Conservation (phyloP, 345 rosid species). For the Eucalyptus erythrocorys region DNA sequence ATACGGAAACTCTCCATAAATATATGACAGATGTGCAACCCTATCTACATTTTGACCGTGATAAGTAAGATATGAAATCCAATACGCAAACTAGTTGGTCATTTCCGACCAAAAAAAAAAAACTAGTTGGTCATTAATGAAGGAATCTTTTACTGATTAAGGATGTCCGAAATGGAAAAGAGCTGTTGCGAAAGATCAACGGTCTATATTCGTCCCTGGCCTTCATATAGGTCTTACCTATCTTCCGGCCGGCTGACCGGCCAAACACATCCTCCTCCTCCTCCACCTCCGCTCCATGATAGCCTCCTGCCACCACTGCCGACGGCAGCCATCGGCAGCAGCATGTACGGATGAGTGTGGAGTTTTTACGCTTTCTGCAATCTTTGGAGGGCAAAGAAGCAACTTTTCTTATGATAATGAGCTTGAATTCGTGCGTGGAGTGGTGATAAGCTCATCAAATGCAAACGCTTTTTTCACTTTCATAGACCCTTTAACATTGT, state of each 20-base stretch:
- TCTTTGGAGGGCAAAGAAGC: background rate
- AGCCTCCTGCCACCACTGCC: background rate
- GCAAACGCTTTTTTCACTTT: background rate
- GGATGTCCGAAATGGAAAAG: background rate
- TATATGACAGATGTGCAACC: background rate
- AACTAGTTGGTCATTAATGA: background rate
- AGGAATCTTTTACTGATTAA: background rate
- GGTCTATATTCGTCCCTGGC: background rate
- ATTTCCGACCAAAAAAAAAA: too few relatives aligned
- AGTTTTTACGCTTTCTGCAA: background rate
- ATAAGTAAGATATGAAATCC: background rate
- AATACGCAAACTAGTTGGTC: background rate
- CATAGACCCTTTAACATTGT: background rate
- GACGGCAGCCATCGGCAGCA: rapidly evolving
- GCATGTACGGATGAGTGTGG: background rate
- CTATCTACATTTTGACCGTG: background rate
- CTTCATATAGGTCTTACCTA: background rate
- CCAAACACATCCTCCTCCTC: background rate
- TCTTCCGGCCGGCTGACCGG: background rate
- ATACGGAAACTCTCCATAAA: background rate
- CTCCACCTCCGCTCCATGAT: background rate
- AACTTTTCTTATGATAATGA: background rate
- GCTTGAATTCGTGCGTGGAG: background rate
- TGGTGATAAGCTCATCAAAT: background rate
- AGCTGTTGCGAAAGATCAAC: background rate